phyloP scores from a whole-genome alignment of 1,284 basidiomycete genomes.

The Rhodotorula sp. region DNA sequence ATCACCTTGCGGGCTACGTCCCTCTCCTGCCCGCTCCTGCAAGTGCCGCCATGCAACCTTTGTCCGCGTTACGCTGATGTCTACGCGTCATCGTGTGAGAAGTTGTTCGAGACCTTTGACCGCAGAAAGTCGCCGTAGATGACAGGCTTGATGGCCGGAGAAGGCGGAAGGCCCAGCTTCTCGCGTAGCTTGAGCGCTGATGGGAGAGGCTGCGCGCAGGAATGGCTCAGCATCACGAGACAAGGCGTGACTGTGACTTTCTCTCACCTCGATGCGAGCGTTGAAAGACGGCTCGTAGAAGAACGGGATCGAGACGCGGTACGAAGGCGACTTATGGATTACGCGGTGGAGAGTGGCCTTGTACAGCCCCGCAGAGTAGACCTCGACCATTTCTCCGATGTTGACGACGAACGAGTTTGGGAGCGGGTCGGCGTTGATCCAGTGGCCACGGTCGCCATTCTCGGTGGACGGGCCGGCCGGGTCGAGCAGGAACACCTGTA shows the following conservation, averaged over 20 bases:
- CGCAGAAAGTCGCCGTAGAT: slow-evolving; percentile 73
- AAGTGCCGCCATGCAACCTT: too few species aligned
- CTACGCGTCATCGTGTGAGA: neutral
- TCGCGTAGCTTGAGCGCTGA: slow-evolving; percentile 13
- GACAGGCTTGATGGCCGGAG: slow-evolving; percentile 53
- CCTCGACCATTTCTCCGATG: slow-evolving; percentile 64
- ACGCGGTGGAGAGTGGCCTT: slow-evolving; percentile 75
- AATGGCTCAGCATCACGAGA: neutral
- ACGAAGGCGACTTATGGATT: slow-evolving; percentile 68
- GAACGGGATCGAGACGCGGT: slow-evolving; percentile 78
- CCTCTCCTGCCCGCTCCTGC: too few species aligned
- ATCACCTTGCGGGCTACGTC: too few species aligned
- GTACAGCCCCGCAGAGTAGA: slow-evolving; percentile 61
- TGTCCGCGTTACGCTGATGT: neutral
- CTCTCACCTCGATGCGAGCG: slow-evolving; percentile 59
- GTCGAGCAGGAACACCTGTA: slow-evolving; percentile 71
- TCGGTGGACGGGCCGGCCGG: slow-evolving; percentile 56
- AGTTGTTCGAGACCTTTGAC: slow-evolving; percentile 61
- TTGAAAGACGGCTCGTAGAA: slow-evolving; percentile 83
- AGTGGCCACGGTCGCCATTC: slow-evolving; percentile 60
- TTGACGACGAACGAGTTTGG: slow-evolving; percentile 77
- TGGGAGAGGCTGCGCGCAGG: slow-evolving; percentile 20
- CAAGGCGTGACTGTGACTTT: slow-evolving; percentile 53
- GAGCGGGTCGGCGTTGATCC: slow-evolving; percentile 77
- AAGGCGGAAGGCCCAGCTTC: neutral